Evolutionary conservation across 352 stramenopile genomes (phyloP).

Genomic region (Pythium utonaiense): DNA sequence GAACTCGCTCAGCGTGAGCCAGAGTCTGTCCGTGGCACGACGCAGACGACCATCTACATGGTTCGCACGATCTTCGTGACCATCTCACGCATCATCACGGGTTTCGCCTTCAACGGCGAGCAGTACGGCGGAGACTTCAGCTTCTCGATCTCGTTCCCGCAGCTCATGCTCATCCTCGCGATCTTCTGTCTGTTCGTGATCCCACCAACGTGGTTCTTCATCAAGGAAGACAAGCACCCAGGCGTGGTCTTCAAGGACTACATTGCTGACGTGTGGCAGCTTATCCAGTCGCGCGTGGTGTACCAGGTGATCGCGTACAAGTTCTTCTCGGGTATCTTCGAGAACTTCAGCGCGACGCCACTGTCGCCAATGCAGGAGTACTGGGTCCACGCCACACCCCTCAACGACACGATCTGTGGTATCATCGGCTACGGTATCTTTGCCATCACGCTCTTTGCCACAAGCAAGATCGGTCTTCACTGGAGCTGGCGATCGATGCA

Average conservation of each 20-base stretch:
- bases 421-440: background rate
- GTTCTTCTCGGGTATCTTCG: background rate
- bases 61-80: background rate
- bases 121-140: too few species aligned
- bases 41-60: too few species aligned
- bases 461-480: background rate
- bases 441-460: background rate
- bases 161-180: background rate
- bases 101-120: background rate
- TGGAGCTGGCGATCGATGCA: background rate
- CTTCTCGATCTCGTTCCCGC: background rate
- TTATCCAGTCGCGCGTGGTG: background rate
- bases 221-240: background rate
- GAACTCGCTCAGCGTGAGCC: too few species aligned
- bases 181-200: background rate
- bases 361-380: background rate
- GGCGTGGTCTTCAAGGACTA: background rate
- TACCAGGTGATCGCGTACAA: background rate
- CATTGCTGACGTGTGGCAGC: background rate
- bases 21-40: too few species aligned
- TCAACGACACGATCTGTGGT: background rate
- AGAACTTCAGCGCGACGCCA: background rate
- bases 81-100: background rate
- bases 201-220: background rate
- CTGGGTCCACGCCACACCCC: background rate